Evolutionary conservation across 805 yeast genomes (phyloP).

Genomic region (Kluyveromyces aestuarii): DNA sequence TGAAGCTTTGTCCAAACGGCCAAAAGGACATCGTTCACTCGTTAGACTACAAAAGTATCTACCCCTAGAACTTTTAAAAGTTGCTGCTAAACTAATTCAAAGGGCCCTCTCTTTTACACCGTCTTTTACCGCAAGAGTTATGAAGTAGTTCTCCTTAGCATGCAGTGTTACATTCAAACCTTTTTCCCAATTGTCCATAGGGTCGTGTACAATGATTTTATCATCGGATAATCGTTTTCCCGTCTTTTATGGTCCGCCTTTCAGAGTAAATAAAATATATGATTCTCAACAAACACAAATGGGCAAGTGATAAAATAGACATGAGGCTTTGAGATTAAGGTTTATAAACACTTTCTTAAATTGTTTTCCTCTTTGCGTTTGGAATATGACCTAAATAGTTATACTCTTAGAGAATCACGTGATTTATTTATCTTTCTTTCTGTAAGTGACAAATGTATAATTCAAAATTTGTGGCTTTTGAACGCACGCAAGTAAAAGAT

Average conservation of each 20-base stretch:
- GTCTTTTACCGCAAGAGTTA: too few relatives aligned
- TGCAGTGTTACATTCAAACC: neutral
- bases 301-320: too few relatives aligned
- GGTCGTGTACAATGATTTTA: neutral
- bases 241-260: neutral
- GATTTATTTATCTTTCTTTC: too few relatives aligned
- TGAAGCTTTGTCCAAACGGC: constrained; percentile 35
- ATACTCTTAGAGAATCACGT: too few relatives aligned
- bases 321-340: too few relatives aligned
- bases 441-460: neutral
- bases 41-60: neutral
- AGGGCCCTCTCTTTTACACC: too few relatives aligned
- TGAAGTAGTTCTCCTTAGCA: neutral
- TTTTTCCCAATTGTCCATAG: neutral
- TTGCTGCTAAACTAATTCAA: too few relatives aligned
- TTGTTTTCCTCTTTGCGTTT: too few relatives aligned
- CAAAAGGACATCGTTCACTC: constrained; percentile 32
- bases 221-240: neutral
- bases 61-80: neutral
- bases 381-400: too few relatives aligned
- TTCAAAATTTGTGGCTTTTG: neutral
- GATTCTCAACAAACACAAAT: too few relatives aligned
- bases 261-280: too few relatives aligned
- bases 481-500: neutral
- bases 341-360: too few relatives aligned